Conservation (phyloP, 2,329 filamentous ascomycete species). For the Chaetoscypha palmicola region DNA sequence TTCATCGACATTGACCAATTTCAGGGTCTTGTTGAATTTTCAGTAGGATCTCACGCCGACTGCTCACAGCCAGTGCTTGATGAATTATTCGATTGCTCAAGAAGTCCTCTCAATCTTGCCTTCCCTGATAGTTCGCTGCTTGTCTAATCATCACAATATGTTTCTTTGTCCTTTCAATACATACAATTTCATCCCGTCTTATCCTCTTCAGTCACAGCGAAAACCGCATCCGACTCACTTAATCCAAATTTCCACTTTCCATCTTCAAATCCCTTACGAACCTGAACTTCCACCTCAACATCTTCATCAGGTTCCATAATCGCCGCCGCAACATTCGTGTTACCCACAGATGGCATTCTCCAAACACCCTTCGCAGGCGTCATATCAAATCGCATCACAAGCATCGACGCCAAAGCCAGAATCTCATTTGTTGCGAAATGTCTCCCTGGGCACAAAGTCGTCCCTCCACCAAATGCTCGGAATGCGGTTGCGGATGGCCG, state of each 20-base stretch:
- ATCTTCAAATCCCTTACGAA: neutral
- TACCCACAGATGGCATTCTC: neutral
- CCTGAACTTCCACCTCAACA: conserved; percentile 2
- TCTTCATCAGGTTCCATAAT: conserved; percentile 5
- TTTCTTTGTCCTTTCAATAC: no score
- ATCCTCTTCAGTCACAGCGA: neutral
- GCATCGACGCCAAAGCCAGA: conserved; percentile 26
- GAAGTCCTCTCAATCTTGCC: no score
- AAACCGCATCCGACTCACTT: conserved; percentile 1
- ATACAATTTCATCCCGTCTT: no score
- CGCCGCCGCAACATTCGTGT: neutral
- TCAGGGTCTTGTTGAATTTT: no score
- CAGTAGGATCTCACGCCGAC: no score
- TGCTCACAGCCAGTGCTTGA: no score
- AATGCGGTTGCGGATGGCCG: conserved; percentile 20
- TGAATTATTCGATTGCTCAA: no score
- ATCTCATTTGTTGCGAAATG: conserved; percentile 34
- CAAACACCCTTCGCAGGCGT: conserved; percentile 17
- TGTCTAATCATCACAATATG: no score
- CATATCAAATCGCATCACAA: conserved; percentile 13
- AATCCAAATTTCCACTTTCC: conserved; percentile 2
- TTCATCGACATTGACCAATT: no score
- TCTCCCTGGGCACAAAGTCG: conserved; percentile 32
- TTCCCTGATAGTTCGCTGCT: no score
- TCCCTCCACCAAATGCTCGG: conserved; percentile 32